Evolutionary conservation across 768 basidiomycete genomes (phyloP), one percentile per base, ranked within the genome.

Genomic region (Kwoniella sp.): DNA sequence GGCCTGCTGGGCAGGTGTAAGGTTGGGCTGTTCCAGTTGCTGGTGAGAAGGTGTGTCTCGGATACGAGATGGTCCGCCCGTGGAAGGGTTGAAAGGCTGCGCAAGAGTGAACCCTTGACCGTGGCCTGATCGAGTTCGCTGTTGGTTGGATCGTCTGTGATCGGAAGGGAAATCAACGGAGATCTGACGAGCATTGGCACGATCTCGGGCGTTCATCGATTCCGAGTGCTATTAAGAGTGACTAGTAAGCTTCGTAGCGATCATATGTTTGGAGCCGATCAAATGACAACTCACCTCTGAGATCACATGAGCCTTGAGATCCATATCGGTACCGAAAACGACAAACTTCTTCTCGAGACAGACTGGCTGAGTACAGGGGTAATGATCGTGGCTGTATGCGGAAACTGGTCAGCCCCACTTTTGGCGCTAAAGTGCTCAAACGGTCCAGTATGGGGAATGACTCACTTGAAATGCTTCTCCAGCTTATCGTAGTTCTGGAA

Each of bases 271-370:
- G n/a, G n/a, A 13, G 33, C 33, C 33, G 33, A 33, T 33, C 5
- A 6, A 33, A 5, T 62, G 60, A 19, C 22, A 47, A 47, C 80
- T 61, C 9, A 80, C 80, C 65, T 87, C 88, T 57, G 90, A 88
- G 10, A 97, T 88, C 81, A 89, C 88, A 77, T 99, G 96, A 0
- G 88, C 95, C 78, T 92, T 87, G 37, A 97, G 86, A 76, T 99
- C 96, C 12, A 99, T 82, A 15, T 86, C 83, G 2, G 88, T 88
- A 44, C 87, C 86, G 78, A 98, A 98, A 13, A 98, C 96, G 64
- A 98, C 90, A 68, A 99, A 99, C 81, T 96, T 97, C 71, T 86
- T 88, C 5, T 86, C 87, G 49, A 88, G 86, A 74, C 95, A 99
- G 40, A 83, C 77, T 0, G 86, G 67, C 61, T 91, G 87, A 2